phyloP scores from a whole-genome alignment of 306 rosid genomes.

The Quercus berberidifolia region DNA sequence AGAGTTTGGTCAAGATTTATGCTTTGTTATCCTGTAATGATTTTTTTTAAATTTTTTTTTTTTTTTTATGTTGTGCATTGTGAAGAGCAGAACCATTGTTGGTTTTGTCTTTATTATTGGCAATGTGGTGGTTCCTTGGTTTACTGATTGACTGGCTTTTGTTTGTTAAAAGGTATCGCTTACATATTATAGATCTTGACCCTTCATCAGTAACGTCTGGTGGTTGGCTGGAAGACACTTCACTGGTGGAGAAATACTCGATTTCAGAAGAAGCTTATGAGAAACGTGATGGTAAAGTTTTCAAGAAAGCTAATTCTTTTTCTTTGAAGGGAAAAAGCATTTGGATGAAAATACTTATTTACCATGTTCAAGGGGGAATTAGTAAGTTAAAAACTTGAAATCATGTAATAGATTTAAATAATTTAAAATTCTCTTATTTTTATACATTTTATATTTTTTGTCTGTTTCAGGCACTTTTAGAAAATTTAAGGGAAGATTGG shows the following conservation, averaged over 20 bases:
- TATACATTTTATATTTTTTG: background rate
- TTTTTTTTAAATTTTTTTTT: no score
- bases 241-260: slow-evolving; percentile 75
- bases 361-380: background rate
- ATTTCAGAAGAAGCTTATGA: slow-evolving; percentile 84
- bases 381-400: background rate
- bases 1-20: background rate
- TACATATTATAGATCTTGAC: slow-evolving; percentile 79
- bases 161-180: slow-evolving; percentile 52
- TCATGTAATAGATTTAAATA: background rate
- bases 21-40: background rate
- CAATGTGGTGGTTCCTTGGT: background rate
- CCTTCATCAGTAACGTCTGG: slow-evolving; percentile 89
- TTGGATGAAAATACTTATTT: background rate
- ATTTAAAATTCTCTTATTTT: background rate
- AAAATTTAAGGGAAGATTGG: slow-evolving; percentile 73
- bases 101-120: background rate
- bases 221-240: slow-evolving; percentile 96
- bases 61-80: background rate
- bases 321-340: background rate
- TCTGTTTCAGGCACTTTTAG: slow-evolving; percentile 62
- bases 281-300: slow-evolving; percentile 61
- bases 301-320: background rate
- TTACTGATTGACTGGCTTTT: slow-evolving; percentile 4
- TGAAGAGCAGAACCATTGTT: background rate